phyloP scores from a whole-genome alignment of 495 filamentous ascomycete genomes.

The Penicillium bovifimosum region DNA sequence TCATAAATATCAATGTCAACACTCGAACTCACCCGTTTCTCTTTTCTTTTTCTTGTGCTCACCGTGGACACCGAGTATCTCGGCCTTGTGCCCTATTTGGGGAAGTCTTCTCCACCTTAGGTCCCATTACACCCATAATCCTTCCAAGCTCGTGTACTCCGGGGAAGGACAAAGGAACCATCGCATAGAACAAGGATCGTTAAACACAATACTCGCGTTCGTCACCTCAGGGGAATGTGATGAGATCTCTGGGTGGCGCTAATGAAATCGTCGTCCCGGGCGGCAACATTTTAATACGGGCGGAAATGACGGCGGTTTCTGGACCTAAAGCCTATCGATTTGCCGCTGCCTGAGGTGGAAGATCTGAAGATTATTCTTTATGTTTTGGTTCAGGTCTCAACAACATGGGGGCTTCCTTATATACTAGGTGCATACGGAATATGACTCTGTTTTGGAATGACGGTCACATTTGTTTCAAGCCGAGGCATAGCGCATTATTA shows the following conservation, averaged over 20 bases:
- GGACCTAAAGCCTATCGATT: not conserved
- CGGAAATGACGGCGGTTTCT: not conserved
- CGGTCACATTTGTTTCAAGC: not conserved
- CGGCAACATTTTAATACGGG: constrained; percentile 2
- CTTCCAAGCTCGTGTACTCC: constrained; percentile 1
- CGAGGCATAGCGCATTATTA: not conserved
- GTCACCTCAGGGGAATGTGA: not conserved
- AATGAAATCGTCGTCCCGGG: constrained; percentile 1
- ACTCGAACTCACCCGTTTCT: not conserved
- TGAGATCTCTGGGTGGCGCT: not conserved
- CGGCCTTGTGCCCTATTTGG: constrained; percentile 28
- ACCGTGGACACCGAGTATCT: constrained; percentile 6
- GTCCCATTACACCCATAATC: constrained; percentile 9
- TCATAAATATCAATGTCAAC: not conserved
- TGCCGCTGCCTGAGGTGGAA: not conserved
- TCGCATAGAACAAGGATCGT: not conserved
- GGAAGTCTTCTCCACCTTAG: constrained; percentile 19
- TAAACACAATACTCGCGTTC: not conserved
- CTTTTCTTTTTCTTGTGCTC: constrained; percentile 2
- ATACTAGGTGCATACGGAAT: not conserved
- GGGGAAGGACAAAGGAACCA: not conserved
- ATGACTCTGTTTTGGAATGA: not conserved
- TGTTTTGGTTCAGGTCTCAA: not conserved
- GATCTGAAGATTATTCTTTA: no score
- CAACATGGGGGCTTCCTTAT: not conserved